Base-by-base conservation (phyloP, 345 rosid species). In the Triadica sebifera region DNA sequence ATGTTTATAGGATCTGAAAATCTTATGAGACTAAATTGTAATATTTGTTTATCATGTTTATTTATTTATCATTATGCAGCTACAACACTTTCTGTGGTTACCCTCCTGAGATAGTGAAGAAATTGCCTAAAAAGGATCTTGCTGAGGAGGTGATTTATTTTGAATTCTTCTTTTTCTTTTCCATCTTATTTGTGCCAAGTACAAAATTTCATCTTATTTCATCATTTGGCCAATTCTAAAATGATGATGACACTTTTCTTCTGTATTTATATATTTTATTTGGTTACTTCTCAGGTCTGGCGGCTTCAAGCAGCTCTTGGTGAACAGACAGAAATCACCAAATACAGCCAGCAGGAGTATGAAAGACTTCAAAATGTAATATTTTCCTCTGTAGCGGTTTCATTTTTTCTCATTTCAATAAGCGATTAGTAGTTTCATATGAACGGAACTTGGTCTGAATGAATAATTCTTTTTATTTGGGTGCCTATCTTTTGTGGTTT, bases 241-340 rank as follows among this genome's bases (percentile, higher is more conserved):
- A n/a, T 68, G n/a, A 43, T 38, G 17, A 45, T 71, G 55, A 49
- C 47, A 8, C 65, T 75, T 45, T 29, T 16, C 6, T 62, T 64
- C 12, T 15, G 52, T 45, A 38, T 58, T 46, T 55, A 50, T 17
- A 10, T 20, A 49, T 58, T 52, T 9, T 55, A 29, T 52, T n/a
- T n/a, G n/a, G n/a, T n/a, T n/a, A n/a, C n/a, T n/a, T n/a, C n/a
- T 71, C 82, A 94, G 99, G 96, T 95, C 12, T 93, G 98, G 99
- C 90, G 97, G 81, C 99, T 95, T 72, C 98, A 95, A 78, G 98
- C 97, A 69, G 99, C 96, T 79, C 91, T 95, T 43, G 97, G 99
- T 43, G 98, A 93, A 87, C 99, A 93, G 81, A 84, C 91, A 24
- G 98, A 93, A 85, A 93, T 93, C 73, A 91, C 93, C 20, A 91